These are phyloP conservation scores for Ophiognomonia clavigignenti-juglandacearum DNA, from an alignment of 2,329 filamentous ascomycete genomes.

Conservation along the genomic window DNA sequence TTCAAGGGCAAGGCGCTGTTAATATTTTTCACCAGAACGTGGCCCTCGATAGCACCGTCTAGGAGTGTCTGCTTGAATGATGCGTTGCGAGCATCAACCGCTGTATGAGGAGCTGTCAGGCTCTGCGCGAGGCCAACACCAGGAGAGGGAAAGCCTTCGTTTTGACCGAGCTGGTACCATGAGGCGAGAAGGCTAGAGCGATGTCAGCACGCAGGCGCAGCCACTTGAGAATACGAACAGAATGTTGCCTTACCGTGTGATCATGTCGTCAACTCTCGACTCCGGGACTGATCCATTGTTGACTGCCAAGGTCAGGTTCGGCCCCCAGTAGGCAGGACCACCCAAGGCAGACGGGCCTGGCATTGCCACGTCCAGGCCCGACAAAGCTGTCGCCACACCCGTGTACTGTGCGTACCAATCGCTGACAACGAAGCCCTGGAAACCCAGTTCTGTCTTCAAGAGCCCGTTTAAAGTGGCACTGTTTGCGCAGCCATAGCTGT, in stretches of 20 bases:
- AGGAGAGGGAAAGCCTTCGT: constrained; percentile 38
- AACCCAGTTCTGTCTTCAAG: constrained; percentile 57
- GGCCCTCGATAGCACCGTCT: constrained; percentile 56
- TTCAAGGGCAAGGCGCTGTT: constrained; percentile 50
- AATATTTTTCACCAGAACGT: constrained; percentile 60
- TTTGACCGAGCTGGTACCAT: constrained; percentile 53
- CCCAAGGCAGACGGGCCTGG: constrained; percentile 29
- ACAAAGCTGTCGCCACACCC: constrained; percentile 55
- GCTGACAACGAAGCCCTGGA: constrained; percentile 61
- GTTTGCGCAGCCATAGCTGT: constrained; percentile 63
- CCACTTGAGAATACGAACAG: background rate
- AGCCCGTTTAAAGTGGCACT: constrained; percentile 62
- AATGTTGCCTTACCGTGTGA: constrained; percentile 14
- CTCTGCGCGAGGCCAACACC: constrained; percentile 48
- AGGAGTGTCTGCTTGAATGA: constrained; percentile 37
- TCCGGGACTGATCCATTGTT: constrained; percentile 54
- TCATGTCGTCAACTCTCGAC: constrained; percentile 54
- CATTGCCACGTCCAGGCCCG: constrained; percentile 71
- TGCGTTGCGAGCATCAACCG: constrained; percentile 51
- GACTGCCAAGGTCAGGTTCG: constrained; percentile 55
- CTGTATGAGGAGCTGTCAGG: constrained; percentile 43
- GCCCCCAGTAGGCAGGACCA: constrained; percentile 34
- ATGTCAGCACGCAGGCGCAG: background rate
- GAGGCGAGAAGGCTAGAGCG: constrained; percentile 40
- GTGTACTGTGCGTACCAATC: constrained; percentile 66